Evolutionary conservation across 345 rosid genomes (phyloP).

Genomic region (Jatropha curcas): DNA sequence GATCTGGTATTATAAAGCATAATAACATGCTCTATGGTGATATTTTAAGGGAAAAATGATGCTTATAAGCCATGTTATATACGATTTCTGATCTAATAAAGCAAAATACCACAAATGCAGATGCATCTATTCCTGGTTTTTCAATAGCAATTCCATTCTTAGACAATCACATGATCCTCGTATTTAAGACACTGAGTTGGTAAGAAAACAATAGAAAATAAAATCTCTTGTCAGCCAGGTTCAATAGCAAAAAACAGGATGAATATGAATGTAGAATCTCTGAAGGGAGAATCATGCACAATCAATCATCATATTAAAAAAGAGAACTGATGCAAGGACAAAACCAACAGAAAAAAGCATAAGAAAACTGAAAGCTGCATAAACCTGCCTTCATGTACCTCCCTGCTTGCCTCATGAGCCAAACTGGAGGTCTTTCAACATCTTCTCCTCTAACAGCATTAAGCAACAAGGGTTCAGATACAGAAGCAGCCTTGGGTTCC

Average conservation of each 20-base stretch:
- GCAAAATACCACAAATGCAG: not conserved
- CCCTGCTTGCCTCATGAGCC: slow-evolving; percentile 99
- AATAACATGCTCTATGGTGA: not conserved
- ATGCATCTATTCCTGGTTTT: not conserved
- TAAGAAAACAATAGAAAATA: not conserved
- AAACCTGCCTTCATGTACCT: slow-evolving; percentile 98
- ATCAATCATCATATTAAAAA: not conserved
- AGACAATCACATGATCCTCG: not conserved
- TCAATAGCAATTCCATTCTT: not conserved
- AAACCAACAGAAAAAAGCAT: slow-evolving; percentile 8
- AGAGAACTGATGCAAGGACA: not conserved
- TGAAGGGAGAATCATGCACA: not conserved
- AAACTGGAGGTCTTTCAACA: slow-evolving; percentile 98
- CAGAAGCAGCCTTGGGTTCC: slow-evolving; percentile 46
- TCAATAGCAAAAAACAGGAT: not conserved
- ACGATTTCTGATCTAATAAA: not conserved
- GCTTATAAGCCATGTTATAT: too few species aligned
- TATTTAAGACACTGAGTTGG: not conserved
- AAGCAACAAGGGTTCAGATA: slow-evolving; percentile 77
- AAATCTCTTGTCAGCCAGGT: not conserved
- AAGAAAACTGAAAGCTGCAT: slow-evolving; percentile 25
- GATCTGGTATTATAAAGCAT: not conserved
- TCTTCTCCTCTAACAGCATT: slow-evolving; percentile 88
- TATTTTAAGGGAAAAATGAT: not conserved
- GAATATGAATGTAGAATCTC: not conserved